Evolutionary conservation across 2,329 filamentous ascomycete species (phyloP), one percentile per base, ranked within the genome.

Genomic region (Clarireedia paspali): DNA sequence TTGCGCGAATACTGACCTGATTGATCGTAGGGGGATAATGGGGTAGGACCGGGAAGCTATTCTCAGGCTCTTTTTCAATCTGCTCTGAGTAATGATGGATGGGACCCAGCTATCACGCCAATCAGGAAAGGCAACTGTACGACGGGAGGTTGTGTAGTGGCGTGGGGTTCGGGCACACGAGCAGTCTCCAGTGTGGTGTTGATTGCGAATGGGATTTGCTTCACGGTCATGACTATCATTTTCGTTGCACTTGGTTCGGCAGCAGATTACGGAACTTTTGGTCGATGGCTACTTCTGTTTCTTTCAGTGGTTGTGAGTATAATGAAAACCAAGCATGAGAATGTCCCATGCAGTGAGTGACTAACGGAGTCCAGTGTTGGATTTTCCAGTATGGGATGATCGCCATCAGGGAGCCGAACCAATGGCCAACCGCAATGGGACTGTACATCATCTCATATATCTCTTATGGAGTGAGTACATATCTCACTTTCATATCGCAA

Each of bases 201-300:
- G 3, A 72, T 74, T 30, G 72, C 71, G 20, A 73, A 73, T 55
- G 72, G 72, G 7, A 66, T 74, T 46, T 73, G 71, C 48, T 74
- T 74, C 56, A 63, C 69, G 3, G 68, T 72, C 49, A 74, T 74
- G 72, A 72, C 71, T 0, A 60, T 73, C 3, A 70, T 73, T n/a
- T 74, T 74, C 40, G 66, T 74, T 6, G 70, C 67, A 62, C 61
- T 74, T 1, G 72, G 72, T 0, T 73, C 71, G 49, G 71, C 71
- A 6, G 72, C 72, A 17, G 72, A 74, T 55, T 74, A 74, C 59
- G 72, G 72, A 36, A 71, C 66, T 14, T 74, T 74, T 56, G 70
- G 71, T 4, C 67, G 70, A 53, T 73, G 71, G 72, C 56, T 74
- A 23, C 66, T 74, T n/a, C 60, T 73, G 7, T 64, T 58, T 2